phyloP scores from a whole-genome alignment of 352 stramenopile genomes.

The Pythium pyrilobum region DNA sequence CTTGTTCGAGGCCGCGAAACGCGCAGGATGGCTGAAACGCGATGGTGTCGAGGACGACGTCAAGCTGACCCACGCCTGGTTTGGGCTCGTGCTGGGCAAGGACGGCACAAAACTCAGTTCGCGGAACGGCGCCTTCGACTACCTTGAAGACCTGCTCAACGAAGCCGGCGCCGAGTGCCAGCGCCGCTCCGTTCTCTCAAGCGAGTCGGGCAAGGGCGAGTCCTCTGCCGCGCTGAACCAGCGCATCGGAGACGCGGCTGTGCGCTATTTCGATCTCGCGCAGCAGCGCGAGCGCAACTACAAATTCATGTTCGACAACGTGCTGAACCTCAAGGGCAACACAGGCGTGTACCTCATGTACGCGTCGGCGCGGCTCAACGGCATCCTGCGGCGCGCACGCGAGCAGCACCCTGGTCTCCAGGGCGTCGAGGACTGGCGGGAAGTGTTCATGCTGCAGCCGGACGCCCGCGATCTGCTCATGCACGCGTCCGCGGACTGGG shows the following conservation, averaged over 20 bases:
- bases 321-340: constrained; percentile 79
- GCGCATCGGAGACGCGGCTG: constrained; percentile 63
- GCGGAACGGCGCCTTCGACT: constrained; percentile 74
- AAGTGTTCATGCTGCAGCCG: constrained; percentile 19
- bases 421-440: constrained; percentile 24
- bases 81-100: constrained; percentile 74
- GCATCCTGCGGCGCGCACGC: constrained; percentile 60
- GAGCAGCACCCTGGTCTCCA: constrained; percentile 15
- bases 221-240: constrained; percentile 28
- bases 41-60: constrained; percentile 26
- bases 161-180: constrained; percentile 56
- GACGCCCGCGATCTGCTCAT: constrained; percentile 33
- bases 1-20: constrained; percentile 55
- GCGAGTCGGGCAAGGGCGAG: constrained; percentile 2
- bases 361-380: constrained; percentile 62
- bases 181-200: constrained; percentile 39
- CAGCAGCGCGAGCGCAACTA: constrained; percentile 83
- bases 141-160: constrained; percentile 70
- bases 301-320: constrained; percentile 81
- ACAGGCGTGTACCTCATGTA: constrained; percentile 84
- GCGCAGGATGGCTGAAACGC: constrained; percentile 37
- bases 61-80: constrained; percentile 61
- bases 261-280: constrained; percentile 81
- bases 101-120: constrained; percentile 81
- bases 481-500: constrained; percentile 46